Percentiles rank a stretch among this genome's conserved stretches.
These are phyloP conservation scores for Pochonia chlamydosporia DNA, from an alignment of 2,329 filamentous ascomycete species.

Conservation along the genomic window DNA sequence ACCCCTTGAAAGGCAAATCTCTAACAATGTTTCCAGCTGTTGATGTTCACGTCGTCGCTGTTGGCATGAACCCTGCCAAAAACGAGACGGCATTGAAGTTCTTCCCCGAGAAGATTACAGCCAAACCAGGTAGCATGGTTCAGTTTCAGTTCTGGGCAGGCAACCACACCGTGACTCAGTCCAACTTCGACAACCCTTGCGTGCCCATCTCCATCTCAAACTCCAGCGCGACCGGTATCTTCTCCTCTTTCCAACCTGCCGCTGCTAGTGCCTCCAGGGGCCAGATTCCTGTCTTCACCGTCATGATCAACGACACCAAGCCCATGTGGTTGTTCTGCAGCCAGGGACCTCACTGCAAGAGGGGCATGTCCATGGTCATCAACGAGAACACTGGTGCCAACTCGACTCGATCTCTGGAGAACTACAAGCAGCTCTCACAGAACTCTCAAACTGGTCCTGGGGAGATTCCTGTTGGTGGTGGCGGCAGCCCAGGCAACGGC, in stretches of 20 bases:
- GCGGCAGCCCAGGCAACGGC: constrained; percentile 12
- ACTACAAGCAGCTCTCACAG: constrained; percentile 38
- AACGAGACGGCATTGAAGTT: constrained; percentile 49
- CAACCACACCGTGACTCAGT: constrained; percentile 78
- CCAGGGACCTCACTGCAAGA: constrained; percentile 67
- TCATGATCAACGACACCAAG: constrained; percentile 61
- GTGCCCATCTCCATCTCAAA: constrained; percentile 49
- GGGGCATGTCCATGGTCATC: constrained; percentile 70
- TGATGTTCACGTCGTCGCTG: constrained; percentile 58
- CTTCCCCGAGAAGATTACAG: constrained; percentile 60
- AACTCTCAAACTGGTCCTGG: constrained; percentile 16
- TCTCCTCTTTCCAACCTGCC: constrained; percentile 62
- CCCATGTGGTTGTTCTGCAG: constrained; percentile 79
- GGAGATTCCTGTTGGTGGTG: constrained; percentile 14
- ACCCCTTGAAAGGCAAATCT: background rate
- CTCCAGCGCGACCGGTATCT: constrained; percentile 53
- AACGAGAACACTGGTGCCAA: constrained; percentile 59
- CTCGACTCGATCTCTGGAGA: constrained; percentile 42
- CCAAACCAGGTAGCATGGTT: constrained; percentile 55
- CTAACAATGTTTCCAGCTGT: constrained; percentile 20
- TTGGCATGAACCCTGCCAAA: constrained; percentile 47
- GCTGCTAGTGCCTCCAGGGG: constrained; percentile 42
- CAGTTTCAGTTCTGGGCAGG: constrained; percentile 61
- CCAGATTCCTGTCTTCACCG: constrained; percentile 61
- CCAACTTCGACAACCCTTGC: constrained; percentile 67